These are phyloP conservation scores for Penstemon barbatus DNA, from an alignment of 257 asterid species.

Conservation along the genomic window DNA sequence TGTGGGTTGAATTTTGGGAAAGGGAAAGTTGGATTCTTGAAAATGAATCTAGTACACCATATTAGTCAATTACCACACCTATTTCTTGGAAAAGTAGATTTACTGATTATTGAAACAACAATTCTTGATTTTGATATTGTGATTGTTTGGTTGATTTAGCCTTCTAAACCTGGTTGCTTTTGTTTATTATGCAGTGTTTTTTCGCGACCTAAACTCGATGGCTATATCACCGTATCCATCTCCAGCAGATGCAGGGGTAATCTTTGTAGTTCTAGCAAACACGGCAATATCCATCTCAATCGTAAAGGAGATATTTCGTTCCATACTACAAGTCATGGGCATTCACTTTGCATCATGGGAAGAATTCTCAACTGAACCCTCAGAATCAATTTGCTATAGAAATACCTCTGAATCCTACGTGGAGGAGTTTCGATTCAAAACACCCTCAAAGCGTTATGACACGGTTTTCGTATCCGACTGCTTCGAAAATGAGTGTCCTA, in stretches of 20 bases:
- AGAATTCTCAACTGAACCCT: conserved; percentile 52
- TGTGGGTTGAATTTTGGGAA: too few species aligned
- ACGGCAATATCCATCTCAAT: conserved; percentile 83
- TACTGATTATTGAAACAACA: too few species aligned
- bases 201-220: conserved; percentile 38
- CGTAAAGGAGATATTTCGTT: conserved; percentile 69
- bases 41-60: too few species aligned
- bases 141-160: conserved; percentile 15
- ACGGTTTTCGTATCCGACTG: conserved; percentile 37
- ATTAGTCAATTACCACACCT: too few species aligned
- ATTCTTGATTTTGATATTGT: too few species aligned
- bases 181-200: conserved; percentile 1
- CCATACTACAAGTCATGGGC: conserved; percentile 68
- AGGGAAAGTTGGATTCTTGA: too few species aligned
- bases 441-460: conserved; percentile 61
- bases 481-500: conserved; percentile 63
- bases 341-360: conserved; percentile 71
- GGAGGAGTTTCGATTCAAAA: conserved; percentile 71
- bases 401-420: conserved; percentile 64
- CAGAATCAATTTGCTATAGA: conserved; percentile 42
- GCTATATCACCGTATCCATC: conserved; percentile 80
- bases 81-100: too few species aligned
- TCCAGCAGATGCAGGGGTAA: conserved; percentile 87
- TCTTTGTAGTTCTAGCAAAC: conserved; percentile 76
- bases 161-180: conserved; percentile 2